These are phyloP conservation scores for Hydnomerulius pinastri DNA, from an alignment of 768 basidiomycete species.

Conservation along the genomic window DNA sequence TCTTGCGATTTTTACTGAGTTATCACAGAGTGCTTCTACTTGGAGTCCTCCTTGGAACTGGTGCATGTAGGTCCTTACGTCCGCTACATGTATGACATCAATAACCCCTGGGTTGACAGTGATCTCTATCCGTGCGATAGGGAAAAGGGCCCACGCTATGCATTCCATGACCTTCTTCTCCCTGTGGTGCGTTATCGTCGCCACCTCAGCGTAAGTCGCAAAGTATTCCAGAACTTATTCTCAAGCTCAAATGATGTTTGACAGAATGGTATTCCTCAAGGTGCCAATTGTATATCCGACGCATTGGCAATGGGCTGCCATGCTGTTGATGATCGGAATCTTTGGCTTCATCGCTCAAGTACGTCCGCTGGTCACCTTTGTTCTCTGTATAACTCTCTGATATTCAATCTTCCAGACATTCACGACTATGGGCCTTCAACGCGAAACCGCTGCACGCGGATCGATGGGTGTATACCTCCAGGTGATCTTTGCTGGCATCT, in stretches of 20 bases:
- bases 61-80: slow-evolving; percentile 76
- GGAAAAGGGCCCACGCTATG: slow-evolving; percentile 72
- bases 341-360: slow-evolving; percentile 19
- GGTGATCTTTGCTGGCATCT: slow-evolving; percentile 63
- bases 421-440: slow-evolving; percentile 62
- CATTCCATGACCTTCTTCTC: slow-evolving; percentile 74
- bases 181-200: slow-evolving; percentile 45
- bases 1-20: no score
- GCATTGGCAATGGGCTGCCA: slow-evolving; percentile 16
- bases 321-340: slow-evolving; percentile 17
- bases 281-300: slow-evolving; percentile 17
- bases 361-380: no score
- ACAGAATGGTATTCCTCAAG: slow-evolving; percentile 13
- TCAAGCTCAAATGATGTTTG: background rate
- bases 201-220: slow-evolving; percentile 11
- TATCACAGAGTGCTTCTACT: no score
- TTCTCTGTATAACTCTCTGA: no score
- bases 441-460: slow-evolving; percentile 64
- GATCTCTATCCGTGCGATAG: slow-evolving; percentile 64
- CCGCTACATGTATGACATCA: no score
- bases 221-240: background rate
- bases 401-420: slow-evolving; percentile 39
- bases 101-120: slow-evolving; percentile 32
- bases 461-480: slow-evolving; percentile 62
- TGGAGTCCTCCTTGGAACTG: slow-evolving; percentile 65